Evolutionary conservation across 2,329 filamentous ascomycete genomes (phyloP), one percentile per base, ranked within the genome.

Genomic region (Diaporthe aspalathi): DNA sequence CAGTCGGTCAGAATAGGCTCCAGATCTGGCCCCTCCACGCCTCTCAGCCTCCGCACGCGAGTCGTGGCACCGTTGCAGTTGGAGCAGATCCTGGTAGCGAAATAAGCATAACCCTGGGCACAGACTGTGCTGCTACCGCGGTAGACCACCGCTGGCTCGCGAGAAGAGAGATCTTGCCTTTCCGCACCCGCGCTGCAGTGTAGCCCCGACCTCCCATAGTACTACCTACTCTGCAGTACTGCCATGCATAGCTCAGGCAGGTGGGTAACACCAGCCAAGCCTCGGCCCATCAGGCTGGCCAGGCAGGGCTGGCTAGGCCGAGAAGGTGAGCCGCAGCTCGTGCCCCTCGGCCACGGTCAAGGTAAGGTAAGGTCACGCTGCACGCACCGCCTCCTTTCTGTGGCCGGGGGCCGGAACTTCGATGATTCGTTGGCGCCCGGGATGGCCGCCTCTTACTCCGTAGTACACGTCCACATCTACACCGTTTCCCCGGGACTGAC

Each of bases 51-150:
- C 60, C 45, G 27, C 29, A 40, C 45, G 27, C 45, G 60, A 65
- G 60, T 65, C 60, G 60, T 50, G 60, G n/a, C 45, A 65, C n/a
- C 60, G 60, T 38, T 49, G 45, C 43, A 50, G 60, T 50, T 27
- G 60, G 60, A 50, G 60, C 43, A 50, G 60, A 65, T 65, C 60
- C 60, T 38, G 60, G 60, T 65, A 65, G 60, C 60, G 60, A 65
- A 65, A 65, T 65, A 65, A 65, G 60, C 60, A 65, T 65, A 65
- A 65, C 60, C 60, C 43, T 50, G 60, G 60, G 60, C 60, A 65
- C 45, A 65, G 60, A 65, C 45, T 50, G 60, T 24, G n/a, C 60
- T 35, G 60, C 29, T 49, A 49, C 60, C 60, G 49, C 43, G 45
- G 60, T 65, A 50, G 43, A 3, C 16, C 16, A 12, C 35, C 45